phyloP scores from a whole-genome alignment of 371 early-diverging fungal genomes.

The Rhizopus sp. region DNA sequence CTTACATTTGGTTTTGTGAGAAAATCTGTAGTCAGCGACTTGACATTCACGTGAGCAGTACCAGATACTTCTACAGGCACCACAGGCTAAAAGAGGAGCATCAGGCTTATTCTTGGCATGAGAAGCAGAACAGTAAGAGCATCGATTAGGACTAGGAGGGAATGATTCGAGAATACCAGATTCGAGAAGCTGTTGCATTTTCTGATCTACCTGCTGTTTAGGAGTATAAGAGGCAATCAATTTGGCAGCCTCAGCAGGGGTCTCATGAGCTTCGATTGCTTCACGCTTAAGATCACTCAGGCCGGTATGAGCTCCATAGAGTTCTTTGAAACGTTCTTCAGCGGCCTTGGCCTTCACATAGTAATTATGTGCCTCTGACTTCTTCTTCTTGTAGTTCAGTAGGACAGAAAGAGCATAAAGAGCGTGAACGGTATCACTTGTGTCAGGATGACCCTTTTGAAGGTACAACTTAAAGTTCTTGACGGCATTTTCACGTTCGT shows the following conservation, averaged over 20 bases:
- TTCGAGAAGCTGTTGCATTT: constrained; percentile 47
- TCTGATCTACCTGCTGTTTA: constrained; percentile 32
- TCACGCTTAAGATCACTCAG: constrained; percentile 62
- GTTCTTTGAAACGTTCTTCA: constrained; percentile 57
- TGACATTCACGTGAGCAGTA: constrained; percentile 69
- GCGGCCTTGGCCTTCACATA: constrained; percentile 57
- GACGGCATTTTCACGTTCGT: constrained; percentile 58
- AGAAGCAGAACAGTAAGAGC: constrained; percentile 58
- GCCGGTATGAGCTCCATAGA: constrained; percentile 59
- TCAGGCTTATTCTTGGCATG: constrained; percentile 53
- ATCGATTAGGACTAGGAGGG: constrained; percentile 45
- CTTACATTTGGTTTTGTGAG: constrained; percentile 57
- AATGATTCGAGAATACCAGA: constrained; percentile 46
- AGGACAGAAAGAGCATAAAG: constrained; percentile 59
- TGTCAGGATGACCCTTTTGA: constrained; percentile 57
- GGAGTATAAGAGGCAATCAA: constrained; percentile 39
- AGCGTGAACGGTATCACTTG: constrained; percentile 59
- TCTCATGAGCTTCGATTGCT: constrained; percentile 52
- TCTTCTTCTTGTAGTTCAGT: constrained; percentile 54
- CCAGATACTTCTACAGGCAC: constrained; percentile 63
- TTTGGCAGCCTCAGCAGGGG: constrained; percentile 37
- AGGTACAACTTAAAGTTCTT: constrained; percentile 59
- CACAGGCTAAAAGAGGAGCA: constrained; percentile 58
- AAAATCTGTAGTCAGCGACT: constrained; percentile 53
- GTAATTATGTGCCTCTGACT: constrained; percentile 53